Evolutionary conservation across 2,329 filamentous ascomycete species (phyloP), one percentile per base, ranked within the genome.

Genomic region (Amylocarpus encephaloides): DNA sequence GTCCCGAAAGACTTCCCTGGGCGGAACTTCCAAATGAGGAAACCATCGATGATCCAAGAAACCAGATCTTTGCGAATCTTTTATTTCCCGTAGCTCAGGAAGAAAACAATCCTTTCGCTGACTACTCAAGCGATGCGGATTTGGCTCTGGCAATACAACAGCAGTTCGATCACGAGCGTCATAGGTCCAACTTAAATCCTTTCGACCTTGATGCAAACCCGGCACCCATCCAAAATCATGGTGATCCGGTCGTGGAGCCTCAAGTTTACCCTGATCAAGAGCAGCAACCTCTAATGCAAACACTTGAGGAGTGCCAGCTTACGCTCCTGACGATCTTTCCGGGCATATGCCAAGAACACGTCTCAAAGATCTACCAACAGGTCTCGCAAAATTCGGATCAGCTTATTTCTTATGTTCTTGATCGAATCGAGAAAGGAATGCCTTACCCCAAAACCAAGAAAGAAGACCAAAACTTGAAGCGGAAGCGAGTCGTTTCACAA

Each of bases 261-360:
- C 18, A 11, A 4, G 36, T 6, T 4, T 10, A 40, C 4, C 22
- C 22, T 26, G 22, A 4, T 26, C 22, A 26, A 26, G 22, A 26
- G 7, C 22, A 7, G 22, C 22, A 26, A 26, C 22, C 22, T 26
- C 22, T 4, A 26, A 26, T 26, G 7, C 22, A 26, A 26, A 26
- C 22, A 26, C 22, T 26, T 26, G 22, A 26, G 22, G 22, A 55
- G 40, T 59, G 67, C 44, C 60, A 74, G 15, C 54, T 58, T 7
- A 60, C 64, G n/a, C 59, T 77, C 15, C 34, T 71, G 4, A 60
- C 63, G 10, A 57, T 77, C 7, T 76, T 77, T 48, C 75, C 75
- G 7, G 72, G 71, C 43, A 73, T 77, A 36, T 69, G 68, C 48
- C 67, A 62, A 18, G 60, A 68, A 10, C 68, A 73, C 57, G 67